These are phyloP conservation scores for Backusella morwellensis DNA, from an alignment of 192 early-diverging fungal species.

Conservation along the genomic window DNA sequence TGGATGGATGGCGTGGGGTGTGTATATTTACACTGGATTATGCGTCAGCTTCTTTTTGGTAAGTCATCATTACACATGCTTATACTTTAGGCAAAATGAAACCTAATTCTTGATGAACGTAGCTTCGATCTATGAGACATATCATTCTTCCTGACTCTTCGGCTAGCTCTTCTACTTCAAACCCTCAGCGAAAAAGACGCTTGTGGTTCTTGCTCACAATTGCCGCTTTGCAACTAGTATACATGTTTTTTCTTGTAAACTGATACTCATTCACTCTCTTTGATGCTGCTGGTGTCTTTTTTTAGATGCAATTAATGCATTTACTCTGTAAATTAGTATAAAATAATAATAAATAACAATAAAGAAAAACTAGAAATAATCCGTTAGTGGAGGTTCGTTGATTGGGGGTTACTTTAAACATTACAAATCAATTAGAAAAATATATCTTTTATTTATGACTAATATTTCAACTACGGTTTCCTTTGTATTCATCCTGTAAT, in stretches of 20 bases:
- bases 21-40: conserved; percentile 73
- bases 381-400: too few relatives aligned
- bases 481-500: too few relatives aligned
- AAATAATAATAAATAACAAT: neutral
- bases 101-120: conserved; percentile 8
- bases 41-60: conserved; percentile 90
- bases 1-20: conserved; percentile 60
- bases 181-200: conserved; percentile 73
- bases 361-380: neutral
- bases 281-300: neutral
- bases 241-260: conserved; percentile 70
- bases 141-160: conserved; percentile 71
- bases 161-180: conserved; percentile 54
- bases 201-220: conserved; percentile 88
- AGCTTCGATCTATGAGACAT: conserved; percentile 73
- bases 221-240: conserved; percentile 77
- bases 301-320: neutral
- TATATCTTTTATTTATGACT: too few relatives aligned
- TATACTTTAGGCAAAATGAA: neutral
- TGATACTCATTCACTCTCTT: neutral
- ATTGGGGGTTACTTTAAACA: too few relatives aligned
- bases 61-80: conserved; percentile 19
- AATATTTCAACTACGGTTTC: too few relatives aligned
- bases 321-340: neutral
- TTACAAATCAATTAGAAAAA: too few relatives aligned